phyloP scores from a whole-genome alignment of 306 rosid genomes.

The Ochetophila trinervis region DNA sequence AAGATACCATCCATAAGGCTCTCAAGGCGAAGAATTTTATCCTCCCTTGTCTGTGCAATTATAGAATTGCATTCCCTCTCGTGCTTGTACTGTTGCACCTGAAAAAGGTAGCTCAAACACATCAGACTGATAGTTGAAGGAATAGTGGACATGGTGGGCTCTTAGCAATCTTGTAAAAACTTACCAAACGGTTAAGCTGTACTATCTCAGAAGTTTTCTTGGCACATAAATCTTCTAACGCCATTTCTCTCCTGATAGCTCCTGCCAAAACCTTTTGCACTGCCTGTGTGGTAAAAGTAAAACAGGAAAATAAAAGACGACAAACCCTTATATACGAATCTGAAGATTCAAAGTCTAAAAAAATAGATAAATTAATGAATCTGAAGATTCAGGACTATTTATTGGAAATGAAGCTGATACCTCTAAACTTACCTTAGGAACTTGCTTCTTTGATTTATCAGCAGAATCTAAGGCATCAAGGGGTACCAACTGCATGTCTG shows the following conservation, averaged over 20 bases:
- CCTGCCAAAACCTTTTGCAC: conserved; percentile 93
- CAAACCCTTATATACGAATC: conserved; percentile 6
- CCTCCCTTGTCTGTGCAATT: conserved; percentile 88
- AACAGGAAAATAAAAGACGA: conserved; percentile 11
- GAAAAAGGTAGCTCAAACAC: conserved; percentile 32
- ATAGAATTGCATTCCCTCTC: conserved; percentile 89
- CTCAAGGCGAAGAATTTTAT: conserved; percentile 87
- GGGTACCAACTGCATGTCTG: conserved; percentile 69
- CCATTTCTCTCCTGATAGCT: conserved; percentile 98
- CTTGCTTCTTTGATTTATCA: conserved; percentile 66
- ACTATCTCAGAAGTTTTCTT: conserved; percentile 70
- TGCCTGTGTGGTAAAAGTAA: conserved; percentile 41
- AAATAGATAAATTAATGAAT: not conserved
- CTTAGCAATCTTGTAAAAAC: conserved; percentile 25
- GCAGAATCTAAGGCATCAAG: conserved; percentile 57
- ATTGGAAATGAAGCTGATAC: conserved; percentile 27
- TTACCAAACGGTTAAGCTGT: conserved; percentile 93
- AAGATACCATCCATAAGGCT: conserved; percentile 90
- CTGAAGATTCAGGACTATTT: conserved; percentile 13
- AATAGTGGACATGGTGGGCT: conserved; percentile 11
- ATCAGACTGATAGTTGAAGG: conserved; percentile 28
- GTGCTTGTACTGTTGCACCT: conserved; percentile 92
- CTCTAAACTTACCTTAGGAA: conserved; percentile 68
- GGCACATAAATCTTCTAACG: conserved; percentile 83
- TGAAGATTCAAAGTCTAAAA: too few species aligned